Conservation (phyloP, 2,329 filamentous ascomycete genomes). For the Botrytis deweyae region DNA sequence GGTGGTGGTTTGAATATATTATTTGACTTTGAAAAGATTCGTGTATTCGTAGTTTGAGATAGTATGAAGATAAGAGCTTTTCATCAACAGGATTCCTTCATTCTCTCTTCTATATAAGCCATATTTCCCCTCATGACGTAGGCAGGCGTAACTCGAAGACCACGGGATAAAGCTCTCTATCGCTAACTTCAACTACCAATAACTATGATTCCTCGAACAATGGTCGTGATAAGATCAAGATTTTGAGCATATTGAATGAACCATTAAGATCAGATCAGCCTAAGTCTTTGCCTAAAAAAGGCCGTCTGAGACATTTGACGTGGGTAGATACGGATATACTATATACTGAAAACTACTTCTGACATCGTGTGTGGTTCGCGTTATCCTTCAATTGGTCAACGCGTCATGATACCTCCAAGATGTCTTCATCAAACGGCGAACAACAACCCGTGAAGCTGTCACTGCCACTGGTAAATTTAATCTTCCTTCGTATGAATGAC, state of each 20-base stretch:
- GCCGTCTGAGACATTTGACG: neutral
- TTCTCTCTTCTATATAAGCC: constrained; percentile 16
- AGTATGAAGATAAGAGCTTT: neutral
- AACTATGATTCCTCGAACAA: neutral
- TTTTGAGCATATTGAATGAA: neutral
- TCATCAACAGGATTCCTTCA: neutral
- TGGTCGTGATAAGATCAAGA: neutral
- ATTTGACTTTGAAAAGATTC: neutral
- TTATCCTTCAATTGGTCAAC: constrained; percentile 7
- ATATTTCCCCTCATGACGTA: constrained; percentile 22
- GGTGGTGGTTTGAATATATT: constrained; percentile 15
- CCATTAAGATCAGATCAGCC: neutral
- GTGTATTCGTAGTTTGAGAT: neutral
- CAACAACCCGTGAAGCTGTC: constrained; percentile 77
- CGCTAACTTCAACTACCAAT: neutral
- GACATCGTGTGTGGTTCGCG: constrained; percentile 18
- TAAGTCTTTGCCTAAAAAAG: neutral
- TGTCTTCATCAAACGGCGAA: constrained; percentile 44
- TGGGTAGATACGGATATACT: neutral
- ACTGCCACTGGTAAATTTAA: constrained; percentile 60
- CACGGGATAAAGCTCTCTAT: neutral
- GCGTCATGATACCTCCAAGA: constrained; percentile 34
- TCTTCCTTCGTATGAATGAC: neutral
- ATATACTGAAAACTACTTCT: neutral
- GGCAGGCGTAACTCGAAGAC: neutral